These are phyloP conservation scores for Leccinum variicolor DNA, from an alignment of 768 basidiomycete genomes.

Conservation along the genomic window DNA sequence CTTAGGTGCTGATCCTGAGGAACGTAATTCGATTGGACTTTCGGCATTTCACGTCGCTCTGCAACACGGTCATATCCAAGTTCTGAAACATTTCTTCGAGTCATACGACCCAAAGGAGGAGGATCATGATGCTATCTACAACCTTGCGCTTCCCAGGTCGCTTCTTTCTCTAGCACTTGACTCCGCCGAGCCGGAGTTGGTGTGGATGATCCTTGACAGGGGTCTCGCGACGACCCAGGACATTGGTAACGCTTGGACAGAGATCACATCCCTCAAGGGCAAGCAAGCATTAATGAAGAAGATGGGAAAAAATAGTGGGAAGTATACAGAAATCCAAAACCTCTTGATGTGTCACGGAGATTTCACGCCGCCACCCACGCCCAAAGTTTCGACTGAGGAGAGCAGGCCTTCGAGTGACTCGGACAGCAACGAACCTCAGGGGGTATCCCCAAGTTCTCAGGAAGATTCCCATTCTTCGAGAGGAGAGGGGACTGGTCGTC, in stretches of 20 bases:
- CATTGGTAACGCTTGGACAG: constrained; percentile 49
- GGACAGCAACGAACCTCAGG: constrained; percentile 7
- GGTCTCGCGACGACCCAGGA: constrained; percentile 48
- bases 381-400: constrained; percentile 13
- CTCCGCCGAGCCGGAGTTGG: constrained; percentile 59
- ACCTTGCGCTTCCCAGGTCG: constrained; percentile 35
- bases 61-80: constrained; percentile 45
- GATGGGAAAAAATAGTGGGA: constrained; percentile 29
- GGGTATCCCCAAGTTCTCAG: constrained; percentile 6
- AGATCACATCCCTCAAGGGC: constrained; percentile 39
- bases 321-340: constrained; percentile 48
- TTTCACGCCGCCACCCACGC: constrained; percentile 45
- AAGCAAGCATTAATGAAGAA: constrained; percentile 24
- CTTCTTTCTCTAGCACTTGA: constrained; percentile 56
- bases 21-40: constrained; percentile 53
- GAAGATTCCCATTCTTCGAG: constrained; percentile 1
- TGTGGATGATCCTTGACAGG: constrained; percentile 62
- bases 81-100: constrained; percentile 62
- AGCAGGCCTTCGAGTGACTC: constrained; percentile 8
- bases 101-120: constrained; percentile 51
- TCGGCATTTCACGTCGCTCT: constrained; percentile 71
- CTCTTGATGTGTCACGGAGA: constrained; percentile 51
- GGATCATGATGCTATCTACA: constrained; percentile 51
- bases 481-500: constrained; percentile 13
- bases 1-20: constrained; percentile 70